Base-by-base conservation (phyloP, 768 basidiomycete genomes). In the Termitomyces sp. region DNA sequence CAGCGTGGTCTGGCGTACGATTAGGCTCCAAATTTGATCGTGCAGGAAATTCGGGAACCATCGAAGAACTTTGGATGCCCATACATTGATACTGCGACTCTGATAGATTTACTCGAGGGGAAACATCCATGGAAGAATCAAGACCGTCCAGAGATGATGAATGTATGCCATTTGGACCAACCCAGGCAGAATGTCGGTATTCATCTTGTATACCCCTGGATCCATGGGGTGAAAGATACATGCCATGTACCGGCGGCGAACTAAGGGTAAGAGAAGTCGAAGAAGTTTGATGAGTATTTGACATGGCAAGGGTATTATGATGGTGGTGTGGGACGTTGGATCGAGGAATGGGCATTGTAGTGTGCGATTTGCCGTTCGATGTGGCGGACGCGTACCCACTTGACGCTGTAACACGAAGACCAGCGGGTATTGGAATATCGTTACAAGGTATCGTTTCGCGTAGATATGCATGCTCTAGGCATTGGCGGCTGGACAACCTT, bases 401-500 rank as follows among this genome's bases (percentile, higher is more conserved):
- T 28, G 73, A 69, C 31, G 72, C 69, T 50, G 80, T 71, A 21
- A 71, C 66, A 55, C 74, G 76, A 50, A 83, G 67, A 42, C 78
- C 77, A 28, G 81, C 72, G 54, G 85, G 85, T 60, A 84, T 72
- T 19, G 85, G 85, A 21, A 87, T 83, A 63, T 81, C 76, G 61
- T 87, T 87, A 49, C 82, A 78, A 37, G 80, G 83, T 58, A 77
- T 74, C 12, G 89, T 91, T 71, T 97, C 91, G 57, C 80, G 79
- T 55, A 98, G 84, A 76, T 98, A 99, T 14, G 85, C 78, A 69
- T 98, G 94, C 33, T 93, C 83, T 60, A 97, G 74, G 68, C 94
- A 96, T 68, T 95, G 83, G 49, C 80, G 80, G 56, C 91, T 89
- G 1, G 94, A 97, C 49, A 98, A 77, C 30, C 97, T 88, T 49